Conservation (phyloP, 2,329 filamentous ascomycete genomes). For the Knufia petricola region DNA sequence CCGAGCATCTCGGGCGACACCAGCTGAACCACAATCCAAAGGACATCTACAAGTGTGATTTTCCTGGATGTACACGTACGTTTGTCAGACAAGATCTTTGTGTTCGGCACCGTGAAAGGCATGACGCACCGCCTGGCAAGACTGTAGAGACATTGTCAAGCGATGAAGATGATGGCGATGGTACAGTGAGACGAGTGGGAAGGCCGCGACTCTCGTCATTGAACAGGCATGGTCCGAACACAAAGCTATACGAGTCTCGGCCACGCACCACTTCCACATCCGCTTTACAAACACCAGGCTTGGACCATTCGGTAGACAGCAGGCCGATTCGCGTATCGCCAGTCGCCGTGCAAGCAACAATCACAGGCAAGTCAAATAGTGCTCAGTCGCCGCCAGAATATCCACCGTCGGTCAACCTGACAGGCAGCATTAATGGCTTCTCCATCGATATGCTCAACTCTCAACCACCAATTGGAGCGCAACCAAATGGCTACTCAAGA, state of each 20-base stretch:
- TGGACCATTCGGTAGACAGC: background rate
- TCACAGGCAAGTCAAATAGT: slow-evolving; percentile 11
- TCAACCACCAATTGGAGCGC: slow-evolving; percentile 19
- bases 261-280: slow-evolving; percentile 8
- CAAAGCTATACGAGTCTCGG: background rate
- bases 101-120: slow-evolving; percentile 71
- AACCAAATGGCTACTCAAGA: slow-evolving; percentile 29
- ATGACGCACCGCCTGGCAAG: slow-evolving; percentile 51
- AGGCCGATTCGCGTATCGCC: background rate
- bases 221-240: background rate
- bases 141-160: slow-evolving; percentile 27
- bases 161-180: background rate
- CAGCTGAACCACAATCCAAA: slow-evolving; percentile 94
- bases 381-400: slow-evolving; percentile 19
- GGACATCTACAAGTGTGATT: slow-evolving; percentile 89
- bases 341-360: slow-evolving; percentile 25
- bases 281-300: background rate
- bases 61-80: slow-evolving; percentile 75
- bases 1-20: slow-evolving; percentile 92
- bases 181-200: background rate
- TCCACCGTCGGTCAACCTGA: slow-evolving; percentile 19
- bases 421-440: slow-evolving; percentile 18
- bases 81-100: slow-evolving; percentile 93
- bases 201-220: slow-evolving; percentile 12
- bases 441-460: slow-evolving; percentile 14